Percentiles rank a stretch among this genome's conserved stretches.
Conservation (phyloP, 352 stramenopile genomes). For the Saprolegnia diclina region DNA sequence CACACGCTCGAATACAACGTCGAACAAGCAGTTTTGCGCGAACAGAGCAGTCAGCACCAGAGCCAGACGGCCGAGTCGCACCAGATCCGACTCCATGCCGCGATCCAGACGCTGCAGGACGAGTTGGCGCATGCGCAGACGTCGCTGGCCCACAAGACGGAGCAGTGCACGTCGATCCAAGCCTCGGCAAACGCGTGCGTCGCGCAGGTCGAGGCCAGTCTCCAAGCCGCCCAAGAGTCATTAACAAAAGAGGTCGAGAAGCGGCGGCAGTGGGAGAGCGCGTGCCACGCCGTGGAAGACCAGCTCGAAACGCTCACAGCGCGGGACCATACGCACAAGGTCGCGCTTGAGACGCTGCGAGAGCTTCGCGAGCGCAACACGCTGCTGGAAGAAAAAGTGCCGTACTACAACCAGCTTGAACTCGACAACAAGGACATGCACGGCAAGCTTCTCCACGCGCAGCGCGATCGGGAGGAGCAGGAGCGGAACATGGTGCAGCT, state of each 20-base stretch:
- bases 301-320: conserved; percentile 38
- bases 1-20: conserved; percentile 35
- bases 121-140: conserved; percentile 31
- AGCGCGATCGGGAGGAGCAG: conserved; percentile 34
- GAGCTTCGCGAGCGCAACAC: conserved; percentile 36
- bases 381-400: conserved; percentile 35
- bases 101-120: conserved; percentile 38
- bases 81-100: conserved; percentile 30
- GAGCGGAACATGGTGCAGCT: conserved; percentile 20
- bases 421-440: conserved; percentile 43
- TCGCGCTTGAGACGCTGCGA: conserved; percentile 3
- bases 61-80: conserved; percentile 42
- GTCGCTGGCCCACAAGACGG: conserved; percentile 41
- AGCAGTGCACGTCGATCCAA: conserved; percentile 39
- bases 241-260: conserved; percentile 41
- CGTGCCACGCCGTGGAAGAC: conserved; percentile 34
- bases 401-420: conserved; percentile 40
- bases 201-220: conserved; percentile 36
- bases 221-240: conserved; percentile 38
- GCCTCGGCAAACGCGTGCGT: conserved; percentile 45
- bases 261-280: conserved; percentile 43
- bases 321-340: conserved; percentile 11
- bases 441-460: conserved; percentile 42
- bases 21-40: conserved; percentile 34
- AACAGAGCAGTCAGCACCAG: conserved; percentile 46